A percentile compares a stretch with the other conserved stretches of the same genome.
These are phyloP conservation scores for Trichophyton benhamiae DNA, from an alignment of 2,329 filamentous ascomycete species.

Conservation along the genomic window DNA sequence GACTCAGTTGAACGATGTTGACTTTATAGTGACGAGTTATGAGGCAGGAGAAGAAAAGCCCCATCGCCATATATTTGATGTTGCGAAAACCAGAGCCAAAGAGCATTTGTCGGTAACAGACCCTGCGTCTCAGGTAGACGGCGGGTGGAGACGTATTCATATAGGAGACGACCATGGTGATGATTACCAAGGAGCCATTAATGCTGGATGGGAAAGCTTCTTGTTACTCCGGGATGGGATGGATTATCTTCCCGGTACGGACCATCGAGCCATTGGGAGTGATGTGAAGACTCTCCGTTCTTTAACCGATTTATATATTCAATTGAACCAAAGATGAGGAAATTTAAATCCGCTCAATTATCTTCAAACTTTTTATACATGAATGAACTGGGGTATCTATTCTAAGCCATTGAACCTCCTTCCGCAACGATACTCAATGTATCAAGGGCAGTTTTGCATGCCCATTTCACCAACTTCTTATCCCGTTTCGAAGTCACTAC, in stretches of 20 bases:
- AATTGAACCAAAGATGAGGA: slow-evolving; percentile 2
- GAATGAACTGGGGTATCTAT: not conserved
- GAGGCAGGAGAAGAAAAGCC: slow-evolving; percentile 37
- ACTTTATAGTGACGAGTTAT: slow-evolving; percentile 37
- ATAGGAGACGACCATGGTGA: slow-evolving; percentile 35
- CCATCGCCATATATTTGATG: slow-evolving; percentile 28
- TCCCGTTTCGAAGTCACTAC: slow-evolving; percentile 40
- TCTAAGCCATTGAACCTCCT: not conserved
- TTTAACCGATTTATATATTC: slow-evolving; percentile 8
- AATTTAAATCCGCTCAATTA: not conserved
- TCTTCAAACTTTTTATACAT: not conserved
- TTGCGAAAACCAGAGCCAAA: slow-evolving; percentile 24
- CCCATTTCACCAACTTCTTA: slow-evolving; percentile 39
- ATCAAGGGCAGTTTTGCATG: slow-evolving; percentile 31
- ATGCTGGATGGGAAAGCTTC: slow-evolving; percentile 27
- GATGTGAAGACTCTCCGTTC: slow-evolving; percentile 6
- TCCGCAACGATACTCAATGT: slow-evolving; percentile 27
- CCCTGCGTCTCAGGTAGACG: not conserved
- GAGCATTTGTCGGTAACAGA: slow-evolving; percentile 10
- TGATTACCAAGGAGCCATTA: slow-evolving; percentile 28
- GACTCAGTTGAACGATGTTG: slow-evolving; percentile 23
- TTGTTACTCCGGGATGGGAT: slow-evolving; percentile 12
- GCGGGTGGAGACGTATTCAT: slow-evolving; percentile 23
- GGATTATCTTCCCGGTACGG: not conserved
- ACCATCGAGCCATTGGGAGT: not conserved